A percentile compares a stretch with the other conserved stretches of the same genome.
Evolutionary conservation across 176 grass and related monocot species (phyloP).

Genomic region (Phoenix dactylifera): DNA sequence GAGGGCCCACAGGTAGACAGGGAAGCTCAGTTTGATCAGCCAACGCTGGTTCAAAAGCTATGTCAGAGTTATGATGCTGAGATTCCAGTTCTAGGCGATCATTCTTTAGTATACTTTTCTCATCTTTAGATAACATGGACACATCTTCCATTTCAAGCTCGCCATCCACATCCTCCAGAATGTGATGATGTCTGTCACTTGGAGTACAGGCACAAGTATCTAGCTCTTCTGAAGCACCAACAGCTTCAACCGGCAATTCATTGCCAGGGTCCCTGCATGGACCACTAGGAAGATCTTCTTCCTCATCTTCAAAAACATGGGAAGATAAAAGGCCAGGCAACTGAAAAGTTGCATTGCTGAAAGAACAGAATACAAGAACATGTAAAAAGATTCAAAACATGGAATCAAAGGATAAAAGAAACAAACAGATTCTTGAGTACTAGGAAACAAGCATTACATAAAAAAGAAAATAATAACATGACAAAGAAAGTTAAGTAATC

Average conservation of each 20-base stretch:
- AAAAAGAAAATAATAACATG: too few species aligned
- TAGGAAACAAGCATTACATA: too few species aligned
- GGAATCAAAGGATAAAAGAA: too few species aligned
- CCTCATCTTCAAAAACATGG: slow-evolving; percentile 64
- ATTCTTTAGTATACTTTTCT: slow-evolving; percentile 25
- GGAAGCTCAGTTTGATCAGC: slow-evolving; percentile 38
- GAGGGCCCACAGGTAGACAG: slow-evolving; percentile 43
- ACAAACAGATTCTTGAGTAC: too few species aligned
- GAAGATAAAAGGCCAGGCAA: slow-evolving; percentile 58
- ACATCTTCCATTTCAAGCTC: slow-evolving; percentile 50
- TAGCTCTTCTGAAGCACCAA: slow-evolving; percentile 28
- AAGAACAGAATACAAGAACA: slow-evolving; percentile 23
- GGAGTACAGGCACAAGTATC: slow-evolving; percentile 27
- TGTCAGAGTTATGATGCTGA: slow-evolving; percentile 1
- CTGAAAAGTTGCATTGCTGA: slow-evolving; percentile 78
- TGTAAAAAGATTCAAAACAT: background rate
- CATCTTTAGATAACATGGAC: slow-evolving; percentile 30
- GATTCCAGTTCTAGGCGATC: slow-evolving; percentile 8
- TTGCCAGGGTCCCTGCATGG: slow-evolving; percentile 26
- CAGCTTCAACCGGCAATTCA: slow-evolving; percentile 33
- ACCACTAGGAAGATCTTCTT: slow-evolving; percentile 30
- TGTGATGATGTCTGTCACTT: slow-evolving; percentile 16
- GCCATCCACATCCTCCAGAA: slow-evolving; percentile 27
- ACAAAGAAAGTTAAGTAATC: too few species aligned
- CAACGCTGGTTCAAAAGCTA: slow-evolving; percentile 23